Evolutionary conservation across 164 flowering plant genomes (phyloP), one percentile per base, ranked within the genome.

Genomic region (Hamamelis virginiana): DNA sequence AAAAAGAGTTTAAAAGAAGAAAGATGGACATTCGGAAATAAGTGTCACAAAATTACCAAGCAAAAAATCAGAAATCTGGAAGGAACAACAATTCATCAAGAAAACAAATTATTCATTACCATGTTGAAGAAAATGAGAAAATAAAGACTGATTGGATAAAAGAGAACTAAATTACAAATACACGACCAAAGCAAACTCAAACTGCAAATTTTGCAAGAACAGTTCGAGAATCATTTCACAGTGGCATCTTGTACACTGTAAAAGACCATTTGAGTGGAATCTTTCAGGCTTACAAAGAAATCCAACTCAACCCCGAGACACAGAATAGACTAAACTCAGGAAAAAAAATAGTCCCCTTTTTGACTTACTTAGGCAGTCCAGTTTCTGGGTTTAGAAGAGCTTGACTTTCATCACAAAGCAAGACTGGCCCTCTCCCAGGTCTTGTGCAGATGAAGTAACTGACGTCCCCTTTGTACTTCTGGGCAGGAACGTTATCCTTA

Each of bases 361-460:
- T 22, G 53, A 60, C 28, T 72, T 71, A 89, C 77, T 89, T 93
- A 8, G 95, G 99, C 43, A 93, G 68, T 44, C 99, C 99, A 62
- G 91, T 89, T 72, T 79, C 69, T 1, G 89, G 88, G 75, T 91
- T 69, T n/a, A 96, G 84, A 75, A 96, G 99, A 65, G 92, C 84
- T 57, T 75, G 82, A 25, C 74, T 78, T 61, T 85, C 87, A 71
- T 88, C 90, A 9, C 80, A 57, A 12, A 90, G 82, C 73, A 90
- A 56, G 27, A 81, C 80, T 4, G 99, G 99, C 41, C 99, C 99
- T 77, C 78, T 80, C 45, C 99, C 99, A 55, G 91, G 96, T 75
- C 83, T 87, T 33, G 99, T 93, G 78, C 96, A 92, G 79, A 96
- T 93, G 79, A 95, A 96, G 60, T 96, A 93, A 69, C 87, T 89